phyloP scores from a whole-genome alignment of 495 filamentous ascomycete genomes.

The Annulohypoxylon maeteangense region DNA sequence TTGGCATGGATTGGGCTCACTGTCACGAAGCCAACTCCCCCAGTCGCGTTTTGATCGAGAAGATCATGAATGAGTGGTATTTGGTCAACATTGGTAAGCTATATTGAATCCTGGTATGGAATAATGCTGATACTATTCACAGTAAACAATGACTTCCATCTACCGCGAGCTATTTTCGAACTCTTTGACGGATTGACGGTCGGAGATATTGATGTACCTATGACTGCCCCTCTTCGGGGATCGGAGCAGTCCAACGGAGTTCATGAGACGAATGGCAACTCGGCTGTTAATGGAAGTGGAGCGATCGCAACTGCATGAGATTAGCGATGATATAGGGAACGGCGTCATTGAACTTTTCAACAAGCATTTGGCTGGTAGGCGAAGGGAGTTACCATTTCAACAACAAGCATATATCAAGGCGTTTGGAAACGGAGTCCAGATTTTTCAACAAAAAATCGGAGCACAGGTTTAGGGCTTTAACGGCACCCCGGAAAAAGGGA shows the following conservation, averaged over 20 bases:
- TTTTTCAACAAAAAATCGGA: constrained; percentile 51
- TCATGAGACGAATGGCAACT: constrained; percentile 32
- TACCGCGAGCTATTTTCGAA: constrained; percentile 77
- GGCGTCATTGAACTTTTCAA: constrained; percentile 51
- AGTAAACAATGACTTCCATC: constrained; percentile 98
- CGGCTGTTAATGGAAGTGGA: constrained; percentile 20
- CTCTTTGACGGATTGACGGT: constrained; percentile 84
- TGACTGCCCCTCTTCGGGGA: constrained; percentile 9
- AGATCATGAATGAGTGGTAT: constrained; percentile 89
- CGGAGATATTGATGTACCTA: constrained; percentile 67
- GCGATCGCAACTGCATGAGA: constrained; percentile 19
- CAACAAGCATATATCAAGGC: constrained; percentile 50
- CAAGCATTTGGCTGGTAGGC: constrained; percentile 47
- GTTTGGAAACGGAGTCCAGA: constrained; percentile 46
- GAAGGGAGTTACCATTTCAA: constrained; percentile 49
- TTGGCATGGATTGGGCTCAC: constrained; percentile 93
- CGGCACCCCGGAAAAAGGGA: constrained; percentile 39
- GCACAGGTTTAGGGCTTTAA: constrained; percentile 43
- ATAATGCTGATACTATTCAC: constrained; percentile 23
- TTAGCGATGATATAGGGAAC: constrained; percentile 32
- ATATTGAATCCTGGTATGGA: background rate
- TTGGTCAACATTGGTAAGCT: constrained; percentile 92
- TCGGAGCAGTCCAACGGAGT: constrained; percentile 33
- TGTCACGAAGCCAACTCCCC: constrained; percentile 82
- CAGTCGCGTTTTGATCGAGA: constrained; percentile 83